Percentiles rank a stretch among this genome's conserved stretches.
Evolutionary conservation across 148 eudicot genomes (phyloP).

Genomic region (Amaranthus cruentus): DNA sequence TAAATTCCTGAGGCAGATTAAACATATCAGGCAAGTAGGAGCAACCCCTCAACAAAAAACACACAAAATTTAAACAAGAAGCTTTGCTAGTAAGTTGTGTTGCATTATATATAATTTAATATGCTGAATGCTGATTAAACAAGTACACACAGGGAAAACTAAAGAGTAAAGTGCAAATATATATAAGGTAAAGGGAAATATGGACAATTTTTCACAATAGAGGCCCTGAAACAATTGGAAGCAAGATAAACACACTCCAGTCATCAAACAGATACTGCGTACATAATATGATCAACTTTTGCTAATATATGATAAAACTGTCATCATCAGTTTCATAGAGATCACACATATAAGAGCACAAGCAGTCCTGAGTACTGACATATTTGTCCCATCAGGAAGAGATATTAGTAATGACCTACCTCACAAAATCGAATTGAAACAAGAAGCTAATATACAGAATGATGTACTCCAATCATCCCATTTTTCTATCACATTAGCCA

Average conservation of each 20-base stretch:
- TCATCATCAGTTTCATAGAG: background rate
- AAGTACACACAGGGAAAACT: too few relatives aligned
- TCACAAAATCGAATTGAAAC: background rate
- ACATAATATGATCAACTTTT: background rate
- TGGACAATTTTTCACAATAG: background rate
- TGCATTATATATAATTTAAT: too few relatives aligned
- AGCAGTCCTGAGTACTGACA: background rate
- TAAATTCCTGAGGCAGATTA: too few relatives aligned
- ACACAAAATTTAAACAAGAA: too few relatives aligned
- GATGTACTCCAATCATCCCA: too few relatives aligned
- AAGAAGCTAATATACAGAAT: background rate
- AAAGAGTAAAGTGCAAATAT: too few relatives aligned
- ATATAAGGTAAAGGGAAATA: too few relatives aligned
- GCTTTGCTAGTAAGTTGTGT: too few relatives aligned
- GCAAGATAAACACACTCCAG: background rate
- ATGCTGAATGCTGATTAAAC: too few relatives aligned
- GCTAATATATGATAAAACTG: background rate
- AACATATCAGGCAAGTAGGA: too few relatives aligned
- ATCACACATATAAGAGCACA: background rate
- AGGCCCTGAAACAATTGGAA: background rate
- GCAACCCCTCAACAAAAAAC: too few relatives aligned
- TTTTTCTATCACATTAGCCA: too few relatives aligned
- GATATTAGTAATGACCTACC: background rate
- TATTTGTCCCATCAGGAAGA: background rate
- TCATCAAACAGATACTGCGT: background rate